Evolutionary conservation across 768 basidiomycete genomes (phyloP), one percentile per base, ranked within the genome.

Genomic region (Krasilnikovozyma curviuscula): DNA sequence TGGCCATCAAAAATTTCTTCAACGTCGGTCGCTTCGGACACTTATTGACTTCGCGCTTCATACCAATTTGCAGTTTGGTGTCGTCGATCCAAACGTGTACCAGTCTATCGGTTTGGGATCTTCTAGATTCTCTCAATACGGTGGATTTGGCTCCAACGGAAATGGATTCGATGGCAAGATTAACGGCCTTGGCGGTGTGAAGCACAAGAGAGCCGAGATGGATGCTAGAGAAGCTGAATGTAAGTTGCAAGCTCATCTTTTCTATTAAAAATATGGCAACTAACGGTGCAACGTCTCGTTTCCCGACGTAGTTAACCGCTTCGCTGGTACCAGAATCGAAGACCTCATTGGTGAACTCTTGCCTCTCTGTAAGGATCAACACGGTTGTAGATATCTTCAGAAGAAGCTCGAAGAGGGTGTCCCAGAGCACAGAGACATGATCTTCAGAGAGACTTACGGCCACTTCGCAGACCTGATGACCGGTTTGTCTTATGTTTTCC

Each of bases 401-500:
- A 97, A 97, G 76, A 95, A 97, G 67, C 73, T 98, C 23, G 93
- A 98, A 63, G 93, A 98, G 61, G 84, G 83, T 47, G 76, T 81
- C 50, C 74, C 91, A 5, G 89, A 91, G 63, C 89, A 98, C 66
- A 77, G 93, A 45, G 93, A 98, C 60, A 89, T 97, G 83, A 98
- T 98, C 63, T 98, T 95, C 74, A 76, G 82, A 51, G 93, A 98
- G 69, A 95, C 91, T 1, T 97, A 91, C 59, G 79, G 81, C 39
- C 89, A 97, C 60, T 95, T 97, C 59, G 83, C 91, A 40, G 93
- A 97, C 57, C 73, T 98, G 53, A 98, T 98, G 93, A 97, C 86
- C 28, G 84, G 83, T 83, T 52, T 27, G 72, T 61, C 34, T 37
- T 29, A 25, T 33, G 7, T 48, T 41, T 37, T 44, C 28, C 32